Evolutionary conservation across 1,139 yeast genomes (phyloP).

Genomic region (Hemisphaericaspora xylofermentans): DNA sequence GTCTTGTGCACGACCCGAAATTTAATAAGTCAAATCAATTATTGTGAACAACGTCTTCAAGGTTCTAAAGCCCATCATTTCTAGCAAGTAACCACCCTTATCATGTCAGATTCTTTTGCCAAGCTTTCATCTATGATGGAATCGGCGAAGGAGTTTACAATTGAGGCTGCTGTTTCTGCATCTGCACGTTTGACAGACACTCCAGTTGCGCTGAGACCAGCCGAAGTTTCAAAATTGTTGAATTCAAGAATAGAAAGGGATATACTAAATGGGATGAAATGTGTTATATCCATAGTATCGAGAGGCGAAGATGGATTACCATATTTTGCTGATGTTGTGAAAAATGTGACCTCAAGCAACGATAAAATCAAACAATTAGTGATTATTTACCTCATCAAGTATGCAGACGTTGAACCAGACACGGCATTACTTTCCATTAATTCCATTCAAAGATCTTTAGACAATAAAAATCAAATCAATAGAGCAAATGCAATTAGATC

Average conservation of each 20-base stretch:
- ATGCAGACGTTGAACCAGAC: constrained; percentile 85
- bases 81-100: constrained; percentile 1
- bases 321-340: constrained; percentile 85
- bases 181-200: constrained; percentile 64
- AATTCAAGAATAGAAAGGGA: constrained; percentile 75
- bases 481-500: constrained; percentile 78
- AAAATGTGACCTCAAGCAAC: constrained; percentile 76
- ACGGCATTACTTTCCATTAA: constrained; percentile 85
- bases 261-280: constrained; percentile 70
- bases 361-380: constrained; percentile 74
- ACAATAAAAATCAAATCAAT: constrained; percentile 64
- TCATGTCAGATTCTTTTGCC: constrained; percentile 45
- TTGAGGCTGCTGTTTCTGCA: constrained; percentile 82
- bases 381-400: constrained; percentile 70
- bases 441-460: constrained; percentile 81
- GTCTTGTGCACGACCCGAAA: neutral
- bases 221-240: constrained; percentile 64
- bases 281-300: constrained; percentile 66
- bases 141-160: constrained; percentile 75
- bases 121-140: constrained; percentile 55
- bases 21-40: no score
- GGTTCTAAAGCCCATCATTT: no score
- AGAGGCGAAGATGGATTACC: constrained; percentile 60
- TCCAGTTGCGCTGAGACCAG: constrained; percentile 51
- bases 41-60: no score